Percentiles rank a stretch among this genome's conserved stretches.
Conservation (phyloP, 2,329 filamentous ascomycete genomes). For the Nectriaceae sp. region DNA sequence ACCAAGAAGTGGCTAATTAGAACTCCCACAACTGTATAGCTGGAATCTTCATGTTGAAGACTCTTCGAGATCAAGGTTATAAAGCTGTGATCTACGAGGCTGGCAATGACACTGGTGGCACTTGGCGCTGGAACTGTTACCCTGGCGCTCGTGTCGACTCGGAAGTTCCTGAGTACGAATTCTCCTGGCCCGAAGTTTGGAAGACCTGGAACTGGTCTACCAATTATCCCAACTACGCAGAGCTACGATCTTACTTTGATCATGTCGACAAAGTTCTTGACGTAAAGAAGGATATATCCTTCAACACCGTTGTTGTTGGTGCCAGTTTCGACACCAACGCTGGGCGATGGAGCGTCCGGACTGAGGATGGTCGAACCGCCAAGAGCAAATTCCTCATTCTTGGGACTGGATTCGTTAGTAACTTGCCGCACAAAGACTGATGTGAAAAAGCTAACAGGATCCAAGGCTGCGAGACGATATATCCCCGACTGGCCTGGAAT, state of each 20-base stretch:
- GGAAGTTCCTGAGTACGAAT: constrained; percentile 13
- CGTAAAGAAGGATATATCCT: constrained; percentile 33
- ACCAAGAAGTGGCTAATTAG: no score
- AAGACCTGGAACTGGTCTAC: constrained; percentile 10
- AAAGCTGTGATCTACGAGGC: constrained; percentile 11
- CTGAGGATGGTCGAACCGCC: constrained; percentile 39
- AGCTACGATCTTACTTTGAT: constrained; percentile 5
- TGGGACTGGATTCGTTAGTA: constrained; percentile 43
- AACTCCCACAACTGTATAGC: no score
- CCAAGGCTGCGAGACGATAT: constrained; percentile 43
- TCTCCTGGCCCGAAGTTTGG: constrained; percentile 10
- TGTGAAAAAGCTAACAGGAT: no score
- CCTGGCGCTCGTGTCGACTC: constrained; percentile 16
- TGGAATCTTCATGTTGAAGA: constrained; percentile 42
- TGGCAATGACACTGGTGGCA: constrained; percentile 6
- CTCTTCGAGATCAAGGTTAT: constrained; percentile 5
- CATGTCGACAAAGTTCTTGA: constrained; percentile 8
- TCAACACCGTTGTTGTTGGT: constrained; percentile 32
- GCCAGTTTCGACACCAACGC: constrained; percentile 9
- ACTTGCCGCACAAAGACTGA: constrained; percentile 46
- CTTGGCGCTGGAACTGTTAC: constrained; percentile 15
- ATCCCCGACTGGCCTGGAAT: constrained; percentile 36
- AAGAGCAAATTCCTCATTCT: constrained; percentile 47
- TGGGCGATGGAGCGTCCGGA: constrained; percentile 45
- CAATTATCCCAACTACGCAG: constrained; percentile 7